Base-by-base conservation (phyloP, 495 filamentous ascomycete genomes). In the Eremomyces bilateralis region DNA sequence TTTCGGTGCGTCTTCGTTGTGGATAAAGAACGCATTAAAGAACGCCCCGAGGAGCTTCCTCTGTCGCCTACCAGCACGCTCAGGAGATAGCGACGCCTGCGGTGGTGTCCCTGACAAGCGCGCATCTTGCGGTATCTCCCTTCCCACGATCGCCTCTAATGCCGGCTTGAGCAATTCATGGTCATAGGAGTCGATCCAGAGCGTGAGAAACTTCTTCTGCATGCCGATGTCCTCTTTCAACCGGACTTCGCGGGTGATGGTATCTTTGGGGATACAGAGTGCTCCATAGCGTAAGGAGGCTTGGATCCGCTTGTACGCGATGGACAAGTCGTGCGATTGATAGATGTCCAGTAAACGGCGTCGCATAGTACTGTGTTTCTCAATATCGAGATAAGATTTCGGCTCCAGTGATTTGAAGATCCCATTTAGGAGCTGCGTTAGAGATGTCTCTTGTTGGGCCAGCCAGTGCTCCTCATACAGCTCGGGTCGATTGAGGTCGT, bases 391-490 rank as follows among this genome's bases (percentile, higher is more conserved):
- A 42, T 13, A 43, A 34, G 6, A 13, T 28, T 29, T 37, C 29
- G 20, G 31, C 31, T 20, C 15, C 20, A 20, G 37, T 15, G 48
- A 40, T 3, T 62, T 50, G 32, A 74, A 64, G 17, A 76, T 45
- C 1, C 53, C 50, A 50, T 78, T 78, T 33, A 68, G 46, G 11
- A 75, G 47, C 40, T 74, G 69, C 3, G 67, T 64, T 20, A 78
- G 61, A 10, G 65, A 62, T 20, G 63, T 54, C 40, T 78, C 72
- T 41, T 76, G 69, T 37, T 74, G 60, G 11, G 53, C 54, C 21
- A 76, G 65, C 72, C 71, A 76, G 31, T 65, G 52, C 15, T 75
- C 71, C 42, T 76, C 69, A 42, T 75, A 76, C 45, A 76, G 55
- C 36, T 65, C 59, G 15, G 69, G 54, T 20, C 62, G 59, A 0